A percentile compares a stretch with the other conserved stretches of the same genome.
Conservation (phyloP, 2,329 filamentous ascomycete genomes). For the Colletotrichum eremochloae region DNA sequence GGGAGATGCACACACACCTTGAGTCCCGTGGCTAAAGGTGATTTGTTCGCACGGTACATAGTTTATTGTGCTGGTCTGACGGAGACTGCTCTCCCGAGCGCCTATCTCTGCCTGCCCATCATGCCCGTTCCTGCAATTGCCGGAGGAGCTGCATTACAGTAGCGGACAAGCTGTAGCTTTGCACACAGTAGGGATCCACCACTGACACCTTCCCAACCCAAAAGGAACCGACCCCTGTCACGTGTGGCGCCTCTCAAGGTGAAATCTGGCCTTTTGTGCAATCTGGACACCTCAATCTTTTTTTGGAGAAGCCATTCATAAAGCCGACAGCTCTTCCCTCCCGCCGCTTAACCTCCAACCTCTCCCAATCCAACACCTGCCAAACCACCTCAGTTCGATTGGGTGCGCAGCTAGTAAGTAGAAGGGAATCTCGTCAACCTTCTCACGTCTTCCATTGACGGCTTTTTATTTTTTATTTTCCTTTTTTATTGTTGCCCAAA, state of each 20-base stretch:
- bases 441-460: slow-evolving; percentile 17
- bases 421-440: slow-evolving; percentile 33
- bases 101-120: not conserved
- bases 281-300: slow-evolving; percentile 61
- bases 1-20: too few species aligned
- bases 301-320: slow-evolving; percentile 53
- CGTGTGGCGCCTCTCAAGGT: slow-evolving; percentile 51
- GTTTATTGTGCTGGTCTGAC: slow-evolving; percentile 21
- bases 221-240: slow-evolving; percentile 45
- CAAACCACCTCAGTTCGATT: slow-evolving; percentile 39
- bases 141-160: slow-evolving; percentile 5
- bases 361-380: slow-evolving; percentile 35
- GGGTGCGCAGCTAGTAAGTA: slow-evolving; percentile 41
- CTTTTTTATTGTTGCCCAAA: slow-evolving; percentile 16
- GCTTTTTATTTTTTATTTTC: slow-evolving; percentile 10
- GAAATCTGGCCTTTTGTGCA: slow-evolving; percentile 65
- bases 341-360: slow-evolving; percentile 43
- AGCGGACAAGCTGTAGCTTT: not conserved
- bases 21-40: not conserved
- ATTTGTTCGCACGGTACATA: slow-evolving; percentile 14
- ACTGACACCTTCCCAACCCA: slow-evolving; percentile 7
- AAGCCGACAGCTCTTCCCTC: slow-evolving; percentile 48
- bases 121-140: not conserved
- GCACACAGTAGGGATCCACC: slow-evolving; percentile 43
- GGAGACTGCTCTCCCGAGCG: slow-evolving; percentile 32